Evolutionary conservation across 2,329 filamentous ascomycete genomes (phyloP).

Genomic region (Fusarium proliferatum): DNA sequence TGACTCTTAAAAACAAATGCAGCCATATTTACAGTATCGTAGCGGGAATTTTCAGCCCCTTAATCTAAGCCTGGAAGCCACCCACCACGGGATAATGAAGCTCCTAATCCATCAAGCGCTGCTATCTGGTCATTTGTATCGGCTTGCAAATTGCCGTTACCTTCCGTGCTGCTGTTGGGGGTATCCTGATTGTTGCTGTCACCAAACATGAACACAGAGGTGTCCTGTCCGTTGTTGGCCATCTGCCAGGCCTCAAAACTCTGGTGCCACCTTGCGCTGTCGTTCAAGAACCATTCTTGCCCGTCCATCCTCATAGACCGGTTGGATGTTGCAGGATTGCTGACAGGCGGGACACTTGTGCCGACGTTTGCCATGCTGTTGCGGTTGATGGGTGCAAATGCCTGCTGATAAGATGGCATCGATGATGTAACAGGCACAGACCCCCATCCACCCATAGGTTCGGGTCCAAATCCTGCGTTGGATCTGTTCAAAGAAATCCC

Average conservation of each 20-base stretch:
- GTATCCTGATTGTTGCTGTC: slow-evolving; percentile 35
- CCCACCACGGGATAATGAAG: slow-evolving; percentile 47
- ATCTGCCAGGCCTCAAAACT: slow-evolving; percentile 66
- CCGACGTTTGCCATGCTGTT: slow-evolving; percentile 22
- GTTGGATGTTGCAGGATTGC: slow-evolving; percentile 32
- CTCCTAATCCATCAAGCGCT: slow-evolving; percentile 48
- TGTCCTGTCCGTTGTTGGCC: slow-evolving; percentile 43
- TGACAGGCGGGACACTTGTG: slow-evolving; percentile 33
- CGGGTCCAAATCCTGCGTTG: slow-evolving; percentile 37
- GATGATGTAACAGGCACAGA: slow-evolving; percentile 32
- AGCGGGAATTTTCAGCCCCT: background rate
- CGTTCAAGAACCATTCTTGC: slow-evolving; percentile 68
- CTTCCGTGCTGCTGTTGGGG: slow-evolving; percentile 28
- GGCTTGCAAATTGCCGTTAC: slow-evolving; percentile 28
- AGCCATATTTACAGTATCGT: slow-evolving; percentile 1
- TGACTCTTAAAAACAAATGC: background rate
- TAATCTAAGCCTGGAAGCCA: slow-evolving; percentile 54
- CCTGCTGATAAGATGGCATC: slow-evolving; percentile 35
- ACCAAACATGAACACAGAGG: slow-evolving; percentile 47
- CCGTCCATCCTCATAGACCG: slow-evolving; percentile 57
- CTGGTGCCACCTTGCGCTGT: slow-evolving; percentile 68
- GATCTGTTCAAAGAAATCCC: slow-evolving; percentile 36
- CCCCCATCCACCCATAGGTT: slow-evolving; percentile 45
- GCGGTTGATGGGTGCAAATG: slow-evolving; percentile 37
- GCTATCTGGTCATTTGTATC: slow-evolving; percentile 40